phyloP scores from a whole-genome alignment of 805 yeast genomes.

The Candida sithepensis region DNA sequence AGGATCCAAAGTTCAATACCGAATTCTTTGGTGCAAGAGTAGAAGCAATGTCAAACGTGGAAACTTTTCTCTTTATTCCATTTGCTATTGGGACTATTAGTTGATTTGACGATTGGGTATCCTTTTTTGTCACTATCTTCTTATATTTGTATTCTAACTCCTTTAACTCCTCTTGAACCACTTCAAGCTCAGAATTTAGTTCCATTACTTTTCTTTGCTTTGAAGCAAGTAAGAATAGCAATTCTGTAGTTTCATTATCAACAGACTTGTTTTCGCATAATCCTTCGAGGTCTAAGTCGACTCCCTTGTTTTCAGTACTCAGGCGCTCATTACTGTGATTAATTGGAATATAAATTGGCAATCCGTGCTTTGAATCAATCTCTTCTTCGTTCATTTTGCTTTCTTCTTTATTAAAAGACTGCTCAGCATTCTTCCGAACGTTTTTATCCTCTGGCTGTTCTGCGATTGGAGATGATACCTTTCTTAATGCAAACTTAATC shows the following conservation, averaged over 20 bases:
- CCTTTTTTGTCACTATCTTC: slow-evolving; percentile 2
- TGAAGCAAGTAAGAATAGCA: slow-evolving; percentile 40
- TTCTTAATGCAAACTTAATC: slow-evolving; percentile 38
- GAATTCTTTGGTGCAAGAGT: slow-evolving; percentile 5
- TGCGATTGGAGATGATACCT: slow-evolving; percentile 2
- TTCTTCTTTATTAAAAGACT: not conserved
- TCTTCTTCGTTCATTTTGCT: not conserved
- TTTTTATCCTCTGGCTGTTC: not conserved
- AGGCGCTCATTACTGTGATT: slow-evolving; percentile 6
- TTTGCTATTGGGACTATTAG: too few species aligned
- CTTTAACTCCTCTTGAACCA: slow-evolving; percentile 36
- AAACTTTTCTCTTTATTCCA: not conserved
- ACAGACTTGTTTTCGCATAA: not conserved
- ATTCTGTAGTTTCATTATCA: slow-evolving; percentile 7
- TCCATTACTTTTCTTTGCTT: slow-evolving; percentile 54
- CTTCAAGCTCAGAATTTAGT: slow-evolving; percentile 40
- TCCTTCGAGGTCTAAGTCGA: not conserved
- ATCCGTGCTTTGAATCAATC: slow-evolving; percentile 17
- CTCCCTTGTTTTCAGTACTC: not conserved
- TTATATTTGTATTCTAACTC: slow-evolving; percentile 33
- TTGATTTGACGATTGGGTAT: not conserved
- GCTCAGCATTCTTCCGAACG: not conserved
- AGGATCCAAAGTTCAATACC: slow-evolving; percentile 8
- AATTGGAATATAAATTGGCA: slow-evolving; percentile 37
- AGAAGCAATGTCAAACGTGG: not conserved